Conservation (phyloP, 495 filamentous ascomycete genomes). For the Aspergillus baeticus region DNA sequence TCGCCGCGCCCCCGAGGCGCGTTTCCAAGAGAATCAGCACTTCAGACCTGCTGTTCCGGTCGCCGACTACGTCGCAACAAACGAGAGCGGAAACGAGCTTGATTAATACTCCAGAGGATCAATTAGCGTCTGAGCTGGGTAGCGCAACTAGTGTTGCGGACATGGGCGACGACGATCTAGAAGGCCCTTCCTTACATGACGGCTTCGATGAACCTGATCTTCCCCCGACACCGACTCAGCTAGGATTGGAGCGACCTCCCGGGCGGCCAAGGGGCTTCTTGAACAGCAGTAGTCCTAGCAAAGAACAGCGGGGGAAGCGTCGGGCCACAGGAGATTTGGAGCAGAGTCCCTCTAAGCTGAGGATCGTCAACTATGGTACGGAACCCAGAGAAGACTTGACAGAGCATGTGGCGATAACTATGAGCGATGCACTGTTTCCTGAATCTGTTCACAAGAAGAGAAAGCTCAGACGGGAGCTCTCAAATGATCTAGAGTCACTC, state of each 20-base stretch:
- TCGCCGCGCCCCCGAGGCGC: slow-evolving; percentile 42
- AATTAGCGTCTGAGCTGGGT: slow-evolving; percentile 41
- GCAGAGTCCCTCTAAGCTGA: slow-evolving; percentile 34
- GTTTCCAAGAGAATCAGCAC: slow-evolving; percentile 41
- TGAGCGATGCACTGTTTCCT: slow-evolving; percentile 19
- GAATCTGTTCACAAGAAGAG: slow-evolving; percentile 31
- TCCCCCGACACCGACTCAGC: slow-evolving; percentile 66
- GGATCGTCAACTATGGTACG: slow-evolving; percentile 20
- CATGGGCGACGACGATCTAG: slow-evolving; percentile 17
- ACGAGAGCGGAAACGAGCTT: slow-evolving; percentile 18
- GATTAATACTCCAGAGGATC: slow-evolving; percentile 36
- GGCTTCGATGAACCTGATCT: slow-evolving; percentile 62
- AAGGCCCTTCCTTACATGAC: slow-evolving; percentile 33
- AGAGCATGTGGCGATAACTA: slow-evolving; percentile 1
- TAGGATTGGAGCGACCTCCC: slow-evolving; percentile 49
- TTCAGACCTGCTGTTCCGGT: slow-evolving; percentile 42
- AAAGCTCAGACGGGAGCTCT: slow-evolving; percentile 29
- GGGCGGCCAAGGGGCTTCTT: slow-evolving; percentile 35
- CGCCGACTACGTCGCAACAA: slow-evolving; percentile 35
- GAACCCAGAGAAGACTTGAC: slow-evolving; percentile 9
- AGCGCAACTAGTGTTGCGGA: slow-evolving; percentile 30
- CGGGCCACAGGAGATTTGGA: slow-evolving; percentile 21
- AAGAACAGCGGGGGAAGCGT: slow-evolving; percentile 31
- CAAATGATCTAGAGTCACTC: slow-evolving; percentile 31
- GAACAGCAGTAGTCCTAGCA: slow-evolving; percentile 47